These are phyloP conservation scores for Eucalyptus melliodora DNA, from an alignment of 345 rosid genomes.

Conservation along the genomic window DNA sequence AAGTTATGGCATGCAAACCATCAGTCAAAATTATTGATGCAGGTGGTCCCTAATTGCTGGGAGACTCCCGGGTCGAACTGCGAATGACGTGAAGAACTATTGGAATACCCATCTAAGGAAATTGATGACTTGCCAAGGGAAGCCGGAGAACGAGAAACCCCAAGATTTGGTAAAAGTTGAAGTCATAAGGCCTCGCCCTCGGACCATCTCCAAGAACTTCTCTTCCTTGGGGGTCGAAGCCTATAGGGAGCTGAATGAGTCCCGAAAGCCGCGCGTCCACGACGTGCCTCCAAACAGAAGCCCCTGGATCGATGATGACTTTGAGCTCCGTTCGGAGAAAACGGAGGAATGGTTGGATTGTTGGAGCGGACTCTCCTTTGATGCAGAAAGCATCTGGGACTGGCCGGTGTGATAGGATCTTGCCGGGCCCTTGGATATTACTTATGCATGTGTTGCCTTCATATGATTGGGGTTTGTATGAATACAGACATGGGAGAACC, in stretches of 20 bases:
- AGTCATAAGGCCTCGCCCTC: constrained; percentile 9
- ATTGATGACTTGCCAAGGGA: neutral
- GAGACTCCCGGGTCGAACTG: constrained; percentile 33
- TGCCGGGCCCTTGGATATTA: too few species aligned
- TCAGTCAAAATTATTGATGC: neutral
- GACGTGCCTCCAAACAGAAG: neutral
- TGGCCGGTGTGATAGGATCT: too few species aligned
- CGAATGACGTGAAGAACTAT: constrained; percentile 22
- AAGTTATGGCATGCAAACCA: too few species aligned
- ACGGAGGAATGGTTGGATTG: neutral
- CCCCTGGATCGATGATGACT: neutral
- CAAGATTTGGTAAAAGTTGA: neutral
- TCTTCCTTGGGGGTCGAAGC: neutral
- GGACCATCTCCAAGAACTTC: neutral
- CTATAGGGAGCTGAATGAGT: neutral
- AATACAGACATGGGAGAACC: too few species aligned
- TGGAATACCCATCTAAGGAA: constrained; percentile 5
- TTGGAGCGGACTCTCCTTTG: neutral
- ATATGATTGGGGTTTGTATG: too few species aligned
- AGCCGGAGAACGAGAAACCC: neutral
- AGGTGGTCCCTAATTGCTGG: constrained; percentile 40
- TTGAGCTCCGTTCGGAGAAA: neutral
- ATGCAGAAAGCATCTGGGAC: neutral
- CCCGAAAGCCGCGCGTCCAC: neutral
- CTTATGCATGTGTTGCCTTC: too few species aligned